Evolutionary conservation across 2,329 filamentous ascomycete species (phyloP).

Genomic region (Paecilomyces niveus): DNA sequence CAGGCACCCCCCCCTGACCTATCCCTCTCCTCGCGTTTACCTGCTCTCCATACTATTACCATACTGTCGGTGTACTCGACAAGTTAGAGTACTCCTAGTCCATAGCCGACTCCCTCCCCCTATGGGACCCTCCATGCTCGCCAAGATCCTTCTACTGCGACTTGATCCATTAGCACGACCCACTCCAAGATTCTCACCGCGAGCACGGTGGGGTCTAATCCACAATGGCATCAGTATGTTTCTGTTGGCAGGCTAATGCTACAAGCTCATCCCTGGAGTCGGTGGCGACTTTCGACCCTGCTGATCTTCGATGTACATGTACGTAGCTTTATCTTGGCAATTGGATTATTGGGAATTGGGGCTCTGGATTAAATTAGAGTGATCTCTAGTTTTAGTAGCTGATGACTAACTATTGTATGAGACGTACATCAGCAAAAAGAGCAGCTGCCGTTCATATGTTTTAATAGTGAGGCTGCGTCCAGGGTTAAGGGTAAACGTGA

Average conservation of each 20-base stretch:
- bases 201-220: not conserved
- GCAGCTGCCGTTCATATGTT: no score
- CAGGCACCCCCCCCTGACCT: not conserved
- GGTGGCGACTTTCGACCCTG: no score
- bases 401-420: not conserved
- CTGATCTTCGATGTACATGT: not conserved
- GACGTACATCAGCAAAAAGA: no score
- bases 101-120: not conserved
- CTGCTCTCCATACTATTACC: not conserved
- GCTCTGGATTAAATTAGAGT: not conserved
- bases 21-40: not conserved
- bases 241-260: not conserved
- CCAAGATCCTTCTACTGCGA: not conserved
- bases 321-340: not conserved
- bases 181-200: not conserved
- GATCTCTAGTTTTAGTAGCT: not conserved
- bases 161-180: not conserved
- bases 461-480: no score
- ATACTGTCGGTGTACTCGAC: not conserved
- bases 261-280: no score
- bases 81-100: not conserved
- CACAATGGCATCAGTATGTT: not conserved
- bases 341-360: no score
- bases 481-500: no score
- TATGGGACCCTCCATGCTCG: not conserved